A percentile compares a stretch with the other conserved stretches of the same genome.
phyloP scores from a whole-genome alignment of 1,284 basidiomycete species.

The Pterula multifida region DNA sequence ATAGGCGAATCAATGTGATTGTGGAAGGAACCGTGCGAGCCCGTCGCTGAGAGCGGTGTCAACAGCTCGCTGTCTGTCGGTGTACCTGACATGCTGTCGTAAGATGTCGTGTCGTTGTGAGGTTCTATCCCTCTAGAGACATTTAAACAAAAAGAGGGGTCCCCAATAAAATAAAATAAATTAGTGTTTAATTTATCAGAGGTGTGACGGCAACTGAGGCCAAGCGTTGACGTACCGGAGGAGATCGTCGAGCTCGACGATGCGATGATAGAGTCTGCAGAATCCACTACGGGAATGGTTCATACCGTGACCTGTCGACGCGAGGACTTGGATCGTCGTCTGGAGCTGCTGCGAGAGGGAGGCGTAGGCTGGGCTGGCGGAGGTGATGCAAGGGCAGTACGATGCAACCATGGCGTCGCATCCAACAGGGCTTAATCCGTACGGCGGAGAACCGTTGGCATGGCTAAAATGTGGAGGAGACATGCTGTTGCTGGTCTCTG shows the following conservation, averaged over 20 bases:
- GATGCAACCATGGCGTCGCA: constrained; percentile 20
- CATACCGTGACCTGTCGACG: constrained; percentile 34
- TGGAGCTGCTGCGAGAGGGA: constrained; percentile 54
- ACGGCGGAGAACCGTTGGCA: constrained; percentile 31
- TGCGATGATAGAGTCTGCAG: constrained; percentile 47
- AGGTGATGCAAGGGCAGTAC: constrained; percentile 52
- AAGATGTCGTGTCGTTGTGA: constrained; percentile 23
- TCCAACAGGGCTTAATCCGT: constrained; percentile 25
- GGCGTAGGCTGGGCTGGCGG: constrained; percentile 46
- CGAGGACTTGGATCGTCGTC: constrained; percentile 36
- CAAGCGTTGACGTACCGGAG: constrained; percentile 46
- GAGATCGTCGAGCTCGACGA: constrained; percentile 47
- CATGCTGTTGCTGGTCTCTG: too few species aligned
- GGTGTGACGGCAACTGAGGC: constrained; percentile 10
- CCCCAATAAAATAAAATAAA: constrained; percentile 8
- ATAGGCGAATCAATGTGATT: constrained; percentile 19
- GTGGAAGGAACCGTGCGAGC: constrained; percentile 36
- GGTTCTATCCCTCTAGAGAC: neutral
- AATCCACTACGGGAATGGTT: constrained; percentile 41
- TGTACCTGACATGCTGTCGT: constrained; percentile 24
- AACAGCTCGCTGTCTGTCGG: constrained; percentile 52
- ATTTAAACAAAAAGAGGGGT: constrained; percentile 6
- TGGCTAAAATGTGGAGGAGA: constrained; percentile 25
- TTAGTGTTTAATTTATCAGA: constrained; percentile 13
- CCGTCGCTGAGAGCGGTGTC: constrained; percentile 50